Base-by-base conservation (phyloP, 495 filamentous ascomycete genomes). In the Xylaria castorea region DNA sequence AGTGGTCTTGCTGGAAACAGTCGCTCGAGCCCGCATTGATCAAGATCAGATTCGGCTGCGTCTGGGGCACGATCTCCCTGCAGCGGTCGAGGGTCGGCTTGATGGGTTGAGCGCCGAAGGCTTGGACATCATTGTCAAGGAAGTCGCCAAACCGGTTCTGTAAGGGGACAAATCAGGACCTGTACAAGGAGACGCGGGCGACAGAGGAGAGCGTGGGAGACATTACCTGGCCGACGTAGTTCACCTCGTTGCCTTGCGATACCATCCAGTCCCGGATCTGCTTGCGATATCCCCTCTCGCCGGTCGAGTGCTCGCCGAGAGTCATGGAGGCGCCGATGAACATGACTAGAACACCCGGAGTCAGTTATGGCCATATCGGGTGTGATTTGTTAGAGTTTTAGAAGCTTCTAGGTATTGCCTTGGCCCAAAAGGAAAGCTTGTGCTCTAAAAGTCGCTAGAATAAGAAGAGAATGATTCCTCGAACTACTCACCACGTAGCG, bases 321-420 rank as follows among this genome's bases (percentile, higher is more conserved):
- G 88, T 89, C 73, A 91, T 89, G 0, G 88, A 90, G 14, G 88
- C 88, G 34, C 89, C 89, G 30, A 89, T 81, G 32, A 87, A 86
- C 78, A 90, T 80, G 32, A 88, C 81, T 42, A 14, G 11, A 32
- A 18, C 5, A 20, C 12, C 1, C 1, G 18, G 5, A n/a, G 57
- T 60, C 20, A 60, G 57, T 32, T n/a, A 11, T 32, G 7, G 14
- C 12, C n/a, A 7, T 32, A 42, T 55, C 16, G 4, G 6, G 16
- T n/a, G 16, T 36, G 14, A n/a, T 60, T 36, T 12, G 16, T 20
- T 0, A 9, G 16, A 7, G 30, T 34, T 30, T 6, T 2, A 18
- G 25, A 57, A 18, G 0, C 48, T n/a, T 50, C n/a, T n/a, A 14
- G 3, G 12, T 11, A 53, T 11, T 25, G 5, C 27, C 22, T 53